Evolutionary conservation across 768 basidiomycete genomes (phyloP).

Genomic region (Leccinum longicurvipes): DNA sequence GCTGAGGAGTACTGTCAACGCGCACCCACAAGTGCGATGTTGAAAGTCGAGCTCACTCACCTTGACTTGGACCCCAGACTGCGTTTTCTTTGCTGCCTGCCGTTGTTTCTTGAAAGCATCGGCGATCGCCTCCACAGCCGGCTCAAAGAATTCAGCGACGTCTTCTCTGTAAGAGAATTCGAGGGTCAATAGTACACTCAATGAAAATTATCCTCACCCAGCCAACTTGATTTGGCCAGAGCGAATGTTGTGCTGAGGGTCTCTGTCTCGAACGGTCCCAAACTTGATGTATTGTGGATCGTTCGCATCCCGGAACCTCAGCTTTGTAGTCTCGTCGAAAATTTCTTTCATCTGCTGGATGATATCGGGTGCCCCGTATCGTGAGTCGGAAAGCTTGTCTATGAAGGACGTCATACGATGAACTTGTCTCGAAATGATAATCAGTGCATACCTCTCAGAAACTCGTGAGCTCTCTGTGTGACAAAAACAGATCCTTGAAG

Average conservation of each 20-base stretch:
- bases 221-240: slow-evolving; percentile 36
- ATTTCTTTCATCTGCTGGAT: slow-evolving; percentile 30
- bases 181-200: neutral
- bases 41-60: neutral
- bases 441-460: slow-evolving; percentile 24
- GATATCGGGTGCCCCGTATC: slow-evolving; percentile 27
- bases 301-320: slow-evolving; percentile 35
- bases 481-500: slow-evolving; percentile 39
- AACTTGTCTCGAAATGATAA: neutral
- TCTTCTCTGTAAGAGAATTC: slow-evolving; percentile 24
- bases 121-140: slow-evolving; percentile 36
- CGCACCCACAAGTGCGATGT: neutral
- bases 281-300: slow-evolving; percentile 39
- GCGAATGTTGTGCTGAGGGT: slow-evolving; percentile 31
- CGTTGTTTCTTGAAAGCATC: slow-evolving; percentile 33
- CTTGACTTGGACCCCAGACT: slow-evolving; percentile 26
- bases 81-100: slow-evolving; percentile 11
- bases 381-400: slow-evolving; percentile 32
- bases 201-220: slow-evolving; percentile 27
- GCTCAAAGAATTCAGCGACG: slow-evolving; percentile 41
- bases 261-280: slow-evolving; percentile 35
- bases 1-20: slow-evolving; percentile 9
- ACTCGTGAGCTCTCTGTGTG: slow-evolving; percentile 25
- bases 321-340: slow-evolving; percentile 37
- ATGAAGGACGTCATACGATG: neutral